These are phyloP conservation scores for Colletotrichum musae DNA, from an alignment of 2,329 filamentous ascomycete species.

Conservation along the genomic window DNA sequence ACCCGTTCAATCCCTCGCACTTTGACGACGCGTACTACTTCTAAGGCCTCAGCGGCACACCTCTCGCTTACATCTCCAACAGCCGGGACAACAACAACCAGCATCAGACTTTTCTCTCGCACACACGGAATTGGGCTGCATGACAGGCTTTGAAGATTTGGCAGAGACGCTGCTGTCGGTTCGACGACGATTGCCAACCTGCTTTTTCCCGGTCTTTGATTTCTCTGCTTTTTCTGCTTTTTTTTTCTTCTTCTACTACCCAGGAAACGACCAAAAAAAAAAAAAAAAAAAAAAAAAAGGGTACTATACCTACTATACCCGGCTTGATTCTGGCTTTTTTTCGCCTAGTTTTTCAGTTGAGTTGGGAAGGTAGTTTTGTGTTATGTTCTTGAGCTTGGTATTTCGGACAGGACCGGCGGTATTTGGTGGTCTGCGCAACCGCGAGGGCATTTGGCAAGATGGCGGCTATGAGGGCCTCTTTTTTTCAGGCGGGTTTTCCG, in stretches of 20 bases:
- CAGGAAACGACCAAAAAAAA: too few species aligned
- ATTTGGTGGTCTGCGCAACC: background rate
- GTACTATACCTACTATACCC: background rate
- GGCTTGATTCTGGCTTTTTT: background rate
- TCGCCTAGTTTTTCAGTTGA: background rate
- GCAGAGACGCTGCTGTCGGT: conserved; percentile 5
- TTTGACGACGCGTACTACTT: too few species aligned
- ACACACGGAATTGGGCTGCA: background rate
- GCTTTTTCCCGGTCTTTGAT: background rate
- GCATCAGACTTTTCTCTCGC: background rate
- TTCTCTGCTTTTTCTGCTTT: background rate
- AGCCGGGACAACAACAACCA: background rate
- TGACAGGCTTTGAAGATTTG: background rate
- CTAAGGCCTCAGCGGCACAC: too few species aligned
- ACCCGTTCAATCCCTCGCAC: too few species aligned
- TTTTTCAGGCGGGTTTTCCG: background rate
- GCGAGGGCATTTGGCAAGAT: background rate
- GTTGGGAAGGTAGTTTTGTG: background rate
- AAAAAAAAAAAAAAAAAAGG: too few species aligned
- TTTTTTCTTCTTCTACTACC: too few species aligned
- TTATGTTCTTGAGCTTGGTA: background rate
- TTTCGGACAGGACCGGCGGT: background rate
- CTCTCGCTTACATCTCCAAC: too few species aligned
- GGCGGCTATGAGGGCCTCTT: background rate
- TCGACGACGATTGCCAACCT: background rate